Percentiles rank a stretch among this genome's conserved stretches.
Evolutionary conservation across 2,329 filamentous ascomycete genomes (phyloP).

Genomic region (Aspergillus neotritici): DNA sequence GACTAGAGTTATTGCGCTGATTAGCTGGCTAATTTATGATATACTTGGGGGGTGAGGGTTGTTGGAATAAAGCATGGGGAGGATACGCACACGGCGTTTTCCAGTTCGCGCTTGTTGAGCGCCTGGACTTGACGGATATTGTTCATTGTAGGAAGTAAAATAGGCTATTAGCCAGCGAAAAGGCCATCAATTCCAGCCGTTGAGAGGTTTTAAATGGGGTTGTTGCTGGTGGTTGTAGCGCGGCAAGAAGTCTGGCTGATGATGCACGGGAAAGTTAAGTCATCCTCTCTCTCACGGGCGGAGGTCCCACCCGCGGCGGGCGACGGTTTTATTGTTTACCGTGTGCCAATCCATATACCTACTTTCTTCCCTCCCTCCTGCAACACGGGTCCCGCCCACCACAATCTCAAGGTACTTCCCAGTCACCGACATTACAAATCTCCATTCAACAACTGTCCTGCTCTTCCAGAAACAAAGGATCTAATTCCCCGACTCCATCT

Average conservation of each 20-base stretch:
- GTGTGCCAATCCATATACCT: neutral
- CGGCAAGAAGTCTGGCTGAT: too few relatives aligned
- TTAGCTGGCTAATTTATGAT: neutral
- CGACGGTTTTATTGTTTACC: constrained; percentile 12
- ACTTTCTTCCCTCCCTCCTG: constrained; percentile 2
- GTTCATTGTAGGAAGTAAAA: constrained; percentile 61
- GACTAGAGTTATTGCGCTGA: constrained; percentile 43
- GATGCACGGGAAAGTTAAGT: constrained; percentile 4
- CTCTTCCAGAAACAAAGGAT: too few relatives aligned
- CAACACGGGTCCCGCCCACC: too few relatives aligned
- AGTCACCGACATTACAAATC: too few relatives aligned
- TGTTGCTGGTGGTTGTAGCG: too few relatives aligned
- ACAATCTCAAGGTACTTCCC: too few relatives aligned
- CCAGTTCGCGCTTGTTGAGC: constrained; percentile 91
- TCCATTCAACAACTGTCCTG: too few relatives aligned
- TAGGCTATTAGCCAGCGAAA: neutral
- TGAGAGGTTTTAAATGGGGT: constrained; percentile 1
- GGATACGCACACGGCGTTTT: constrained; percentile 68
- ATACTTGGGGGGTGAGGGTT: neutral
- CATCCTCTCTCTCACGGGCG: constrained; percentile 10
- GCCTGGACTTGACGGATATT: constrained; percentile 85
- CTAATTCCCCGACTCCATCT: too few relatives aligned
- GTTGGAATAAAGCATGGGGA: constrained; percentile 9
- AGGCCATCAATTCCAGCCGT: neutral
- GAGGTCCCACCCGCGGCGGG: constrained; percentile 14